phyloP scores from a whole-genome alignment of 225 moss, liverwort and hornwort species.

The Physcomitrellopsis africana region DNA sequence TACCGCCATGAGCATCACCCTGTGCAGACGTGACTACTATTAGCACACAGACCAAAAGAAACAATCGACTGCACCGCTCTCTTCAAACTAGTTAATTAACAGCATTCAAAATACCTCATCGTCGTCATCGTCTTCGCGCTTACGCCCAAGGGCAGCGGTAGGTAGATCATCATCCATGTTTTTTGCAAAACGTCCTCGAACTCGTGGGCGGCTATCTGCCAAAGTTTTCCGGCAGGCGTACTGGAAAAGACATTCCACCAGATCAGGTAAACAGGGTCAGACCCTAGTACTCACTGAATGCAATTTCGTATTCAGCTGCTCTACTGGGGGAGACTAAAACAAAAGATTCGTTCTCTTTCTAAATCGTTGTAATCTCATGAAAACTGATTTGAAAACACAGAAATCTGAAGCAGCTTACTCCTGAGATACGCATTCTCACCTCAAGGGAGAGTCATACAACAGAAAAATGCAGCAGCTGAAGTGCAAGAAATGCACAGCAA shows the following conservation, averaged over 20 bases:
- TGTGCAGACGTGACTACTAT: constrained; percentile 34
- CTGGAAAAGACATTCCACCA: constrained; percentile 42
- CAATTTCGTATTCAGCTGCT: not conserved
- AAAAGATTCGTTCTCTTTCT: not conserved
- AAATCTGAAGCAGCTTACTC: not conserved
- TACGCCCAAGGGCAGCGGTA: constrained; percentile 47
- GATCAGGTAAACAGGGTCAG: not conserved
- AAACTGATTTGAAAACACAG: not conserved
- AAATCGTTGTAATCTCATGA: not conserved
- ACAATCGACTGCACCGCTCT: not conserved
- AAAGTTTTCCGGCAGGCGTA: constrained; percentile 93
- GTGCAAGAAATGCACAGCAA: not conserved
- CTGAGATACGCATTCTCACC: not conserved
- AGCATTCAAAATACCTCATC: constrained; percentile 64
- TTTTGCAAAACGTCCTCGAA: constrained; percentile 92
- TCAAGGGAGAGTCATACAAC: not conserved
- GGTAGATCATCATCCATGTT: constrained; percentile 81
- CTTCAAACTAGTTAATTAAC: not conserved
- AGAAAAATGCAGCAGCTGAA: not conserved
- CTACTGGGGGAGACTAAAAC: not conserved
- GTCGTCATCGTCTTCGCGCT: constrained; percentile 87
- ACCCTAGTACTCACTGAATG: not conserved
- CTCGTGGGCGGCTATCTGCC: constrained; percentile 92
- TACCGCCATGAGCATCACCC: constrained; percentile 61
- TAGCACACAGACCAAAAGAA: constrained; percentile 13